Evolutionary conservation across 2,329 filamentous ascomycete species (phyloP).

Genomic region (Cordyceps farinosa): DNA sequence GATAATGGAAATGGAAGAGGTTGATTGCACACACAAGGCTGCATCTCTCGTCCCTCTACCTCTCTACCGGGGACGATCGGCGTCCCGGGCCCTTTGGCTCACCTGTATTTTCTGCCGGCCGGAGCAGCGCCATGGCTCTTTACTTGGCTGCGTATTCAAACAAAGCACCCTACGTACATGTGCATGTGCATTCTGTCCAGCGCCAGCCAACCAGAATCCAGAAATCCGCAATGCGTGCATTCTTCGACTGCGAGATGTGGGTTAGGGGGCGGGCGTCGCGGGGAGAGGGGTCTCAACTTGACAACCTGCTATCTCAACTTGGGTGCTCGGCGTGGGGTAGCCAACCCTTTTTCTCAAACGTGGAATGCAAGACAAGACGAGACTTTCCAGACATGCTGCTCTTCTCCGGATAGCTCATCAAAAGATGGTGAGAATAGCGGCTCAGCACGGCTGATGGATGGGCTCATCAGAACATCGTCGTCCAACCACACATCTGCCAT

Average conservation of each 20-base stretch:
- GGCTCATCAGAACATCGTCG: not conserved
- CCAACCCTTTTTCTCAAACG: not conserved
- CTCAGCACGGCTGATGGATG: not conserved
- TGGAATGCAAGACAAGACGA: not conserved
- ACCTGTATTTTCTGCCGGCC: too few relatives aligned
- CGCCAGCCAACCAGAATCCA: constrained; percentile 9
- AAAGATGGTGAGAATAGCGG: not conserved
- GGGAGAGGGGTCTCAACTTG: not conserved
- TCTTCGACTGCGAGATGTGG: not conserved
- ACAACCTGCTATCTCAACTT: not conserved
- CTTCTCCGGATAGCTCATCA: not conserved
- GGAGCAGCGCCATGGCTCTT: not conserved
- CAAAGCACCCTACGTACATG: constrained; percentile 4
- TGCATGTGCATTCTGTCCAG: not conserved
- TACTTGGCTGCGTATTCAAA: not conserved
- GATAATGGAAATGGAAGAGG: not conserved
- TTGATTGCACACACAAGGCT: not conserved
- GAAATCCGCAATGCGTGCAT: not conserved
- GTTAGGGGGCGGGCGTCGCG: not conserved
- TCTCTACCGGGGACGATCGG: not conserved
- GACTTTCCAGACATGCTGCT: not conserved
- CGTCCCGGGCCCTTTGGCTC: not conserved
- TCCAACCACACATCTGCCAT: not conserved
- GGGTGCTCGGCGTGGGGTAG: not conserved
- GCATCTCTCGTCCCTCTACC: not conserved